phyloP scores from a whole-genome alignment of 768 basidiomycete species.

The Auriscalpium vulgare region DNA sequence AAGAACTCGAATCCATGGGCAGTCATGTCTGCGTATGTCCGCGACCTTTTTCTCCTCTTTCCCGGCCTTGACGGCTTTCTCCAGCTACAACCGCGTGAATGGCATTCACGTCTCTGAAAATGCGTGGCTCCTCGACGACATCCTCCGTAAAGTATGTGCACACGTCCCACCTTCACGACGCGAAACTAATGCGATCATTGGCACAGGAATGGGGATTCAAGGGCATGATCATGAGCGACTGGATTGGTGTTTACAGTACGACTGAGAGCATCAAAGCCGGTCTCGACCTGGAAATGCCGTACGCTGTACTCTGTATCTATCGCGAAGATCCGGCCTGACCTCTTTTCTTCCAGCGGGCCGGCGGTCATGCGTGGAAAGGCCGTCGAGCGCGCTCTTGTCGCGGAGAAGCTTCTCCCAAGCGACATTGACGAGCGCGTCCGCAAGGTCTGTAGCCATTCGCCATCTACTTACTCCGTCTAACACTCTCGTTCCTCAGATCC shows the following conservation, averaged over 20 bases:
- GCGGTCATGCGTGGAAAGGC: slow-evolving; percentile 40
- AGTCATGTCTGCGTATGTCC: slow-evolving; percentile 45
- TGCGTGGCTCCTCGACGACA: slow-evolving; percentile 39
- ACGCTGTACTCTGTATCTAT: slow-evolving; percentile 13
- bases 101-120: slow-evolving; percentile 54
- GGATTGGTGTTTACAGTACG: slow-evolving; percentile 44
- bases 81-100: slow-evolving; percentile 52
- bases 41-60: slow-evolving; percentile 9
- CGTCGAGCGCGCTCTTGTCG: slow-evolving; percentile 29
- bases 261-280: slow-evolving; percentile 50
- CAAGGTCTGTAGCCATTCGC: slow-evolving; percentile 9
- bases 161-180: not conserved
- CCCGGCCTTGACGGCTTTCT: not conserved
- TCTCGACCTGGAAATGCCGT: slow-evolving; percentile 59
- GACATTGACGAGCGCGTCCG: slow-evolving; percentile 31
- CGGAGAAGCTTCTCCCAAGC: slow-evolving; percentile 34
- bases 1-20: slow-evolving; percentile 51
- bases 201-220: slow-evolving; percentile 55
- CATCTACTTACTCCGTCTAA: not conserved
- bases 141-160: slow-evolving; percentile 37
- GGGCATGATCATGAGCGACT: slow-evolving; percentile 55
- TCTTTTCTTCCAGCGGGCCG: slow-evolving; percentile 29
- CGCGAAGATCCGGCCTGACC: not conserved
- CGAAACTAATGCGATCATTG: not conserved
- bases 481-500: slow-evolving; percentile 27